phyloP scores from a whole-genome alignment of 192 early-diverging fungal genomes.

The Coemansia sp. region DNA sequence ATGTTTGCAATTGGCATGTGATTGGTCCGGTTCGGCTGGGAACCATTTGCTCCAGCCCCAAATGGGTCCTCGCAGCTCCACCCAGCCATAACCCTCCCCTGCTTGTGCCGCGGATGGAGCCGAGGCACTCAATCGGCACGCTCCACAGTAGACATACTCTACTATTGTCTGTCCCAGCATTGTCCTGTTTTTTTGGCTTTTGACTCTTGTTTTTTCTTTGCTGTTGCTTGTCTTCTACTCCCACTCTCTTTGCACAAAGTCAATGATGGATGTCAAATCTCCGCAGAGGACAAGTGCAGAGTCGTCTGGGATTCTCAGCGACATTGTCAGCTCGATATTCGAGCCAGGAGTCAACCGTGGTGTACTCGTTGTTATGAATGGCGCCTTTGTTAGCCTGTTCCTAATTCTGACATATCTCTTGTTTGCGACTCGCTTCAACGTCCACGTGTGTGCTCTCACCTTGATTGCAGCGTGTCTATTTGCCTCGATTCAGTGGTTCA shows the following conservation, averaged over 20 bases:
- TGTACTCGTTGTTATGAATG: constrained; percentile 50
- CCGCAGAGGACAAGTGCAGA: constrained; percentile 7
- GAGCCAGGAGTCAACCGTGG: constrained; percentile 54
- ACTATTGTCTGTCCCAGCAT: neutral
- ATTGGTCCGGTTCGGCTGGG: neutral
- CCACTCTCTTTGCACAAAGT: neutral
- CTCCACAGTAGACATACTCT: neutral
- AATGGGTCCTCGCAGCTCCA: neutral
- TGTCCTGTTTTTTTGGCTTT: neutral
- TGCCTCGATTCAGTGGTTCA: constrained; percentile 48
- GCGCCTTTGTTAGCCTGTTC: constrained; percentile 46
- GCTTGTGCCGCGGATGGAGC: neutral
- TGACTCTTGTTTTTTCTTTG: neutral
- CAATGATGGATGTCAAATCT: neutral
- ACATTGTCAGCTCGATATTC: constrained; percentile 54
- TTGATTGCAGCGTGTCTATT: constrained; percentile 33
- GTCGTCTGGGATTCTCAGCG: constrained; percentile 34
- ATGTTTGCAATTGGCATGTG: neutral
- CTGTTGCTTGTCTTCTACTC: neutral
- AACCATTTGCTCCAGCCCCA: neutral
- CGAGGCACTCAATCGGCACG: neutral
- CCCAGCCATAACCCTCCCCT: neutral
- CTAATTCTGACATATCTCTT: constrained; percentile 37
- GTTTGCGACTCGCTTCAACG: constrained; percentile 41
- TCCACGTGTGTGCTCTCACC: constrained; percentile 46